Evolutionary conservation across 139 green algal species (phyloP).

Genomic region (Pycnococcus provasolii): DNA sequence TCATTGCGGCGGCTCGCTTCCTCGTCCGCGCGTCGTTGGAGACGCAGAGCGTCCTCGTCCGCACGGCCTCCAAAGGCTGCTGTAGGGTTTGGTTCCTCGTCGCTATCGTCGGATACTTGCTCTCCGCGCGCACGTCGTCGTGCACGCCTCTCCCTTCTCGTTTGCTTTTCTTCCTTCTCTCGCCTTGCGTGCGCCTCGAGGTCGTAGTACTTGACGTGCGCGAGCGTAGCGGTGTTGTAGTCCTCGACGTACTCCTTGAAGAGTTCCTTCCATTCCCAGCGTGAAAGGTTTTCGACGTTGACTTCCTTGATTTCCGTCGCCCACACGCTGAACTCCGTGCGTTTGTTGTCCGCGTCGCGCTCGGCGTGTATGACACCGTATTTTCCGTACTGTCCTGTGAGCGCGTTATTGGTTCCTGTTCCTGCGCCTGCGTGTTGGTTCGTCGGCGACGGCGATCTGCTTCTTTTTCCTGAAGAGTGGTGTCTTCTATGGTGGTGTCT

Average conservation of each 20-base stretch:
- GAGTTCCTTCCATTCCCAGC: constrained; percentile 9
- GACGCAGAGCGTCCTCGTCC: not conserved
- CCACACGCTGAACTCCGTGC: not conserved
- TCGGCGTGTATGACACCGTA: not conserved
- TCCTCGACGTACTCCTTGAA: constrained; percentile 18
- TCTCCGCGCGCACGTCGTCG: not conserved
- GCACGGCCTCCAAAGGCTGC: no score
- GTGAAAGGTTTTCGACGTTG: not conserved
- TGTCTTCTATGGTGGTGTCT: no score
- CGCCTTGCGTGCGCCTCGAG: not conserved
- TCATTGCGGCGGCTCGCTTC: not conserved
- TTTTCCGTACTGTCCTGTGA: no score
- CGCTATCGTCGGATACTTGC: no score
- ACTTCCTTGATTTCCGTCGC: not conserved
- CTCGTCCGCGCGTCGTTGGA: not conserved
- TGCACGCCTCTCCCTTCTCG: not conserved
- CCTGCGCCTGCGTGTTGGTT: no score
- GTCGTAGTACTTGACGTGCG: constrained; percentile 12
- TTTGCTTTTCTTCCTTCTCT: not conserved
- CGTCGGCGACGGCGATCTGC: no score
- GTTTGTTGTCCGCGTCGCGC: not conserved
- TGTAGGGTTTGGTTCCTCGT: no score
- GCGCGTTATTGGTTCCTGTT: no score
- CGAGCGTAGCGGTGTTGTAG: constrained; percentile 20
- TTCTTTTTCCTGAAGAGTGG: no score